Conservation (phyloP, 2,329 filamentous ascomycete species). For the Claviceps sp. region DNA sequence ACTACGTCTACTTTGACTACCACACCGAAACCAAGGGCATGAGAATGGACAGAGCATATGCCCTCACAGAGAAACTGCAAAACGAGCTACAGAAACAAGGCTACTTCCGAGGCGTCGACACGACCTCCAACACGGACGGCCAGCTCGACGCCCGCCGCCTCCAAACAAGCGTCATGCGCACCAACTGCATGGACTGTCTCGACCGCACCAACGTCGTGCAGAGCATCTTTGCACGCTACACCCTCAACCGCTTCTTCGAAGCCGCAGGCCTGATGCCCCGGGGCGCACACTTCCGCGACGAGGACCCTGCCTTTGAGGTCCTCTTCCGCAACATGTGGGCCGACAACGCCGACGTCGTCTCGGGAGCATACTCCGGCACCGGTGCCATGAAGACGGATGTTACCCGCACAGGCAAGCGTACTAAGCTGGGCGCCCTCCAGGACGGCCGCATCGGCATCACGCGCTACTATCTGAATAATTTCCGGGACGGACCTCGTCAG, state of each 20-base stretch:
- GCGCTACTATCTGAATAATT: slow-evolving; percentile 88
- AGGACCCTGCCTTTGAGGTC: slow-evolving; percentile 71
- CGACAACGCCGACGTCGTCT: slow-evolving; percentile 94
- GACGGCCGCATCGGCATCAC: slow-evolving; percentile 82
- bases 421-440: slow-evolving; percentile 69
- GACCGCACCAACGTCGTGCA: slow-evolving; percentile 97
- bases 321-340: slow-evolving; percentile 97
- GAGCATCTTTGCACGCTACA: slow-evolving; percentile 86
- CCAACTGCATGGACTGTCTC: slow-evolving; percentile 98
- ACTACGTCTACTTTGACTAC: slow-evolving; percentile 98
- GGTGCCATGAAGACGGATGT: slow-evolving; percentile 97
- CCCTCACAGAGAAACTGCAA: slow-evolving; percentile 70
- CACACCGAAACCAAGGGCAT: slow-evolving; percentile 95
- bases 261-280: slow-evolving; percentile 67
- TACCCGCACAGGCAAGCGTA: slow-evolving; percentile 83
- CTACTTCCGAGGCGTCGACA: slow-evolving; percentile 88
- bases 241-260: slow-evolving; percentile 74
- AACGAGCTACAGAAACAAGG: slow-evolving; percentile 65
- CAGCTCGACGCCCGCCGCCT: slow-evolving; percentile 65
- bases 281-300: slow-evolving; percentile 61
- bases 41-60: slow-evolving; percentile 80
- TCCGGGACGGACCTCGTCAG: slow-evolving; percentile 82
- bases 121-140: slow-evolving; percentile 56
- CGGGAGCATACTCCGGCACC: slow-evolving; percentile 84
- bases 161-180: slow-evolving; percentile 85